Conservation (phyloP, 2,329 filamentous ascomycete species). For the Microdochium nivale region DNA sequence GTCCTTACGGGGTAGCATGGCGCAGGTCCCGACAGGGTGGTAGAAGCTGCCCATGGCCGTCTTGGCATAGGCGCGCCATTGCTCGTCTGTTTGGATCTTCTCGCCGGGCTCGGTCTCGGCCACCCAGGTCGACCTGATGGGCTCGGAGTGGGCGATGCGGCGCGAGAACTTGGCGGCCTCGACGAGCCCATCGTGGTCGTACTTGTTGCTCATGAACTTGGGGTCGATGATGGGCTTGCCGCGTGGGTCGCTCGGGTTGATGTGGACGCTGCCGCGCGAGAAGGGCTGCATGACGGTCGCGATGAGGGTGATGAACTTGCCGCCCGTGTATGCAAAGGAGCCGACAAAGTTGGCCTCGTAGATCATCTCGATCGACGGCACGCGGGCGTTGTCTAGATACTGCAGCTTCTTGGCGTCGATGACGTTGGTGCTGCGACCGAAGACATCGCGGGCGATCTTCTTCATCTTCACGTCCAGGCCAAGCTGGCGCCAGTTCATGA, state of each 20-base stretch:
- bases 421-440: not conserved
- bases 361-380: not conserved
- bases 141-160: conserved; percentile 4
- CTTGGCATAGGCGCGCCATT: conserved; percentile 4
- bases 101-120: conserved; percentile 5
- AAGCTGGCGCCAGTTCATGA: not conserved
- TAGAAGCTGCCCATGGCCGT: conserved; percentile 15
- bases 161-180: conserved; percentile 16
- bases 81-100: conserved; percentile 2
- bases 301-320: conserved; percentile 3
- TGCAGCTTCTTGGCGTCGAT: not conserved
- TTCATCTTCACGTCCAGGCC: not conserved
- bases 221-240: conserved; percentile 18
- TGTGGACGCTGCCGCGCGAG: conserved; percentile 14
- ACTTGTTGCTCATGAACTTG: conserved; percentile 18
- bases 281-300: conserved; percentile 9
- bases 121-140: conserved; percentile 3
- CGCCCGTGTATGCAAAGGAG: not conserved
- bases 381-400: not conserved
- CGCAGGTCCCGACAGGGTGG: conserved; percentile 36
- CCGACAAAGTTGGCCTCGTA: not conserved
- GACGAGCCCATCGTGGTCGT: conserved; percentile 20
- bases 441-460: not conserved
- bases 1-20: conserved; percentile 39
- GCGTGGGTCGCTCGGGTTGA: conserved; percentile 14